These are phyloP conservation scores for Fusarium pininemorale DNA, from an alignment of 2,329 filamentous ascomycete species.

Conservation along the genomic window DNA sequence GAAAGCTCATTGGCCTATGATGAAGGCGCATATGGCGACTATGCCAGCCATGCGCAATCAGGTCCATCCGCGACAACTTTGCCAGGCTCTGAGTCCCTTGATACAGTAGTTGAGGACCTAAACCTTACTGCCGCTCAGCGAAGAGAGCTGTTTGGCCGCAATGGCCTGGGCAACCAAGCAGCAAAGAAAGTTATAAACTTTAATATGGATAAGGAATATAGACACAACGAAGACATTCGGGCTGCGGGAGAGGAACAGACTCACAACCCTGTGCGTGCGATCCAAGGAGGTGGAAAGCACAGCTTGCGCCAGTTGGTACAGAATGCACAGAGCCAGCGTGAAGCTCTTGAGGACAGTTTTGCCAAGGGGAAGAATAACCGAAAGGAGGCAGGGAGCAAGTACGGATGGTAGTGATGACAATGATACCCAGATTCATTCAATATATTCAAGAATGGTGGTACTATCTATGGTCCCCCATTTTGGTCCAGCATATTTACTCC, in stretches of 20 bases:
- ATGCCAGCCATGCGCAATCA: slow-evolving; percentile 44
- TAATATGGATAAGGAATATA: slow-evolving; percentile 89
- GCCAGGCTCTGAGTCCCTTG: slow-evolving; percentile 64
- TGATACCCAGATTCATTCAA: slow-evolving; percentile 37
- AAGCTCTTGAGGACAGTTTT: slow-evolving; percentile 92
- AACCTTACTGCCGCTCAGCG: slow-evolving; percentile 80
- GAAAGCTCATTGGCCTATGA: slow-evolving; percentile 30
- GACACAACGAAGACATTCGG: slow-evolving; percentile 80
- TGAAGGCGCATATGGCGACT: slow-evolving; percentile 44
- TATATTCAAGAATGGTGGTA: slow-evolving; percentile 12
- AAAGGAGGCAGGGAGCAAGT: slow-evolving; percentile 81
- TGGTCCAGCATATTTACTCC: not conserved
- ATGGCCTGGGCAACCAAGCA: slow-evolving; percentile 49
- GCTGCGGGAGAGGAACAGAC: slow-evolving; percentile 74
- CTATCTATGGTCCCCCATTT: slow-evolving; percentile 1
- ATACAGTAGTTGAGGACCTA: slow-evolving; percentile 77
- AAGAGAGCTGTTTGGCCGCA: slow-evolving; percentile 86
- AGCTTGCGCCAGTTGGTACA: slow-evolving; percentile 87
- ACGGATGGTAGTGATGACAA: slow-evolving; percentile 73
- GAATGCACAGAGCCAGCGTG: slow-evolving; percentile 81
- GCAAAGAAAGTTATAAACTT: slow-evolving; percentile 79
- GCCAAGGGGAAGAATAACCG: slow-evolving; percentile 81
- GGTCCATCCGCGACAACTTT: slow-evolving; percentile 44
- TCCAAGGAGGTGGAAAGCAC: slow-evolving; percentile 81
- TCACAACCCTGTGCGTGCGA: slow-evolving; percentile 86